Evolutionary conservation across 139 green algal species (phyloP).

Genomic region (Edaphochlamys debaryana): DNA sequence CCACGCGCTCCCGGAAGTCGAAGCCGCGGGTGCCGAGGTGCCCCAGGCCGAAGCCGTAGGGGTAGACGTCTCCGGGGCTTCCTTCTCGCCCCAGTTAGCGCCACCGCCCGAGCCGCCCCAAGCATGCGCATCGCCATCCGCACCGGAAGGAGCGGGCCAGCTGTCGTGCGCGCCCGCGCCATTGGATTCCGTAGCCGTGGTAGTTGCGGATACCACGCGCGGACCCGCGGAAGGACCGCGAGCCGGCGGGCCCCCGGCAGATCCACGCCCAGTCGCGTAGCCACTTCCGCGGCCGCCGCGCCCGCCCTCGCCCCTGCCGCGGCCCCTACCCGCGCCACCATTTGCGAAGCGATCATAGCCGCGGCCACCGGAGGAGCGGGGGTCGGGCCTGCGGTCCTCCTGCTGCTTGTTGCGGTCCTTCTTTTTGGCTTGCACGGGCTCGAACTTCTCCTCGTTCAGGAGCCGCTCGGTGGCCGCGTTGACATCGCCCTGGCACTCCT

Average conservation of each 20-base stretch:
- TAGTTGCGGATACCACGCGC: background rate
- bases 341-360: constrained; percentile 37
- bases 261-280: constrained; percentile 35
- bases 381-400: constrained; percentile 18
- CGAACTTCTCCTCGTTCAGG: constrained; percentile 43
- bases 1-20: constrained; percentile 35
- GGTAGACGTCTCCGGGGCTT: constrained; percentile 23
- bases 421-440: constrained; percentile 43
- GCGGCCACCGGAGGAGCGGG: constrained; percentile 12
- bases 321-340: constrained; percentile 25
- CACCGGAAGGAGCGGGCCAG: background rate
- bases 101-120: background rate
- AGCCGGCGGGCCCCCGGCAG: background rate
- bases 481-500: constrained; percentile 50
- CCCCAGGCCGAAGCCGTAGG: background rate
- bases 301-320: constrained; percentile 37
- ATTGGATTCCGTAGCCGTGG: constrained; percentile 1
- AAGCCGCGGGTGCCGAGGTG: background rate
- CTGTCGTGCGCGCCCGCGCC: constrained; percentile 2
- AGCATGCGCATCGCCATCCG: constrained; percentile 11
- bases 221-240: constrained; percentile 26
- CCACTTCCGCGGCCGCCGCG: constrained; percentile 31
- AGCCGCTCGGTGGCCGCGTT: constrained; percentile 57
- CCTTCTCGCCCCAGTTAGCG: constrained; percentile 18
- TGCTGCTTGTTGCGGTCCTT: constrained; percentile 29